Evolutionary conservation across 495 filamentous ascomycete genomes (phyloP).

Genomic region (Daldinia vernicosa): DNA sequence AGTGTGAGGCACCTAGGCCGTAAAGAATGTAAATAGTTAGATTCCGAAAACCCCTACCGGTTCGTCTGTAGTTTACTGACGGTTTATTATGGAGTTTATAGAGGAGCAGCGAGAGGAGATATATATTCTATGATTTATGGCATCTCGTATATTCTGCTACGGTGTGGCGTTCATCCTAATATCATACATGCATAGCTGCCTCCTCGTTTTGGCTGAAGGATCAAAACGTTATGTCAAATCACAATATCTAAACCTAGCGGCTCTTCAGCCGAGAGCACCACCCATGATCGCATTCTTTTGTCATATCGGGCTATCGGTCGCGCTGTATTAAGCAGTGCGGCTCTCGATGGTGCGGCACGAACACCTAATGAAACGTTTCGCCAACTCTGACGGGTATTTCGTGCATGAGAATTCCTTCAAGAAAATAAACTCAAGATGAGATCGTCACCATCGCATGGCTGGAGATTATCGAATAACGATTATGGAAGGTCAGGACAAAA

Average conservation of each 20-base stretch:
- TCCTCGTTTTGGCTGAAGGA: neutral
- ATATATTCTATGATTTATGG: constrained; percentile 15
- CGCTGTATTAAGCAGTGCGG: neutral
- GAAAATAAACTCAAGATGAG: neutral
- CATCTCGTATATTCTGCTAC: neutral
- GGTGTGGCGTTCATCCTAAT: neutral
- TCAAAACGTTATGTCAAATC: neutral
- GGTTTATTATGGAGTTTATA: neutral
- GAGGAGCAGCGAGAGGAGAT: neutral
- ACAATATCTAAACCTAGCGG: neutral
- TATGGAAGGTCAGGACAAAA: constrained; percentile 6
- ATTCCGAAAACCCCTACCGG: neutral
- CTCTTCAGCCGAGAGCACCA: neutral
- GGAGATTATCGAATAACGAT: neutral
- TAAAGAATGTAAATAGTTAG: constrained; percentile 30
- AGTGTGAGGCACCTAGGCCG: constrained; percentile 8
- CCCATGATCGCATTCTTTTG: constrained; percentile 1
- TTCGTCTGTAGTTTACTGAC: neutral
- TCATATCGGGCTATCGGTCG: neutral
- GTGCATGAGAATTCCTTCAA: neutral
- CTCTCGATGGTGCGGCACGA: constrained; percentile 1
- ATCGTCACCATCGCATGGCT: neutral
- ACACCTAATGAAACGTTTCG: constrained; percentile 25
- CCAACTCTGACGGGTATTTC: neutral
- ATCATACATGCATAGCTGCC: neutral